phyloP scores from a whole-genome alignment of 1,284 basidiomycete genomes.

The Ceratobasidium sp. region DNA sequence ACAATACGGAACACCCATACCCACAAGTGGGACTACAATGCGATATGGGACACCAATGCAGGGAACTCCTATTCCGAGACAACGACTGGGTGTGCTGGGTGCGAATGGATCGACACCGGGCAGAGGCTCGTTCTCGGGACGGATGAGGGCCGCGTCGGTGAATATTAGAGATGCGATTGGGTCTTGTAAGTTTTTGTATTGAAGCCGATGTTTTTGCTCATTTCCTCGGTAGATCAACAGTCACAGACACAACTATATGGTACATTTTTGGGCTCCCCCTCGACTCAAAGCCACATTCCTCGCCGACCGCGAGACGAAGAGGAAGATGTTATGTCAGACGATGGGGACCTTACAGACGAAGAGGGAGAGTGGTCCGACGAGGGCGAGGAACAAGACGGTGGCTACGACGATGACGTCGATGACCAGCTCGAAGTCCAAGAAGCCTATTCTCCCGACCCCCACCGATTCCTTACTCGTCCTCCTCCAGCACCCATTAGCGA shows the following conservation, averaged over 20 bases:
- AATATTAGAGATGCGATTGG: conserved; percentile 29
- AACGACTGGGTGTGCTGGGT: not conserved
- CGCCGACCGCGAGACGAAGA: conserved; percentile 36
- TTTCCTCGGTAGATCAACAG: conserved; percentile 30
- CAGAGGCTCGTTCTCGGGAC: conserved; percentile 27
- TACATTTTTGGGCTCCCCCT: conserved; percentile 42
- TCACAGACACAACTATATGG: conserved; percentile 45
- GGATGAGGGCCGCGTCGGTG: conserved; percentile 26
- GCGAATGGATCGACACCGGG: conserved; percentile 1
- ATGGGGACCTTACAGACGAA: conserved; percentile 42
- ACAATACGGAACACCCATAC: conserved; percentile 19
- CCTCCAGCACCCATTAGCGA: conserved; percentile 32
- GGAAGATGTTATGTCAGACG: conserved; percentile 33
- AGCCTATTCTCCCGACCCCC: conserved; percentile 36
- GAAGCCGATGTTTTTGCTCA: not conserved
- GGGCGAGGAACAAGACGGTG: conserved; percentile 48
- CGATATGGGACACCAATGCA: conserved; percentile 19
- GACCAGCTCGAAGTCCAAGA: conserved; percentile 48
- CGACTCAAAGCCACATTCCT: conserved; percentile 8
- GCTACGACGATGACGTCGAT: conserved; percentile 46
- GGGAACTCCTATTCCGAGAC: conserved; percentile 22
- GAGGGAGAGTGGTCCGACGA: conserved; percentile 45
- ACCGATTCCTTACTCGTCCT: conserved; percentile 46
- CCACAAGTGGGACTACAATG: not conserved
- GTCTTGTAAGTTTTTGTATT: not conserved